These are phyloP conservation scores for Apiosordaria backusii DNA, from an alignment of 495 filamentous ascomycete genomes.

Conservation along the genomic window DNA sequence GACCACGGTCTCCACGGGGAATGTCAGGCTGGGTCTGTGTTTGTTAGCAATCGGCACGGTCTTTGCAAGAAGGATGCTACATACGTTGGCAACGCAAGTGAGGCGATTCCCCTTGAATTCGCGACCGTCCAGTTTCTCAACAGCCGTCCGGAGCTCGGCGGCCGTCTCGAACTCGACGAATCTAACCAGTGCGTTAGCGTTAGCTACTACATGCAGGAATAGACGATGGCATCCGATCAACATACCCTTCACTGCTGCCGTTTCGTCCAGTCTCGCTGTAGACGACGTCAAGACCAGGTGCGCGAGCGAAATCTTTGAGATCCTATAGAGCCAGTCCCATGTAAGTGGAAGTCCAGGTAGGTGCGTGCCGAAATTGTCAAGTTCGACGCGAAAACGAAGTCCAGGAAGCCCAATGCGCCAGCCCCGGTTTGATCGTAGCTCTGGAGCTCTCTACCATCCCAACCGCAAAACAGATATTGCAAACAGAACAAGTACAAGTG, in stretches of 20 bases:
- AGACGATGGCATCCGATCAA: slow-evolving; percentile 18
- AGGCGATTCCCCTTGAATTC: slow-evolving; percentile 89
- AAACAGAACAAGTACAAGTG: slow-evolving; percentile 17
- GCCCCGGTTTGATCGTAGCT: slow-evolving; percentile 10
- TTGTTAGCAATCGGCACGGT: background rate
- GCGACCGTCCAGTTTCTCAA: slow-evolving; percentile 85
- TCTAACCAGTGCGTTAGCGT: slow-evolving; percentile 46
- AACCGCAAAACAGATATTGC: slow-evolving; percentile 5
- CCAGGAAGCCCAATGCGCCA: slow-evolving; percentile 33
- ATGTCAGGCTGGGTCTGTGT: slow-evolving; percentile 57
- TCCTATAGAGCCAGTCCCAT: slow-evolving; percentile 71
- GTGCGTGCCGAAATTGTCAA: slow-evolving; percentile 17
- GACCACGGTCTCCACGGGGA: slow-evolving; percentile 64
- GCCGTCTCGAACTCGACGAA: slow-evolving; percentile 98
- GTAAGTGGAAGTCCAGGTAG: slow-evolving; percentile 51
- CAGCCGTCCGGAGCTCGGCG: slow-evolving; percentile 80
- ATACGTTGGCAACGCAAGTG: slow-evolving; percentile 80
- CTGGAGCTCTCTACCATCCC: slow-evolving; percentile 3
- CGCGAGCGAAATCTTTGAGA: slow-evolving; percentile 98
- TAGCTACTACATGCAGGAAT: slow-evolving; percentile 19
- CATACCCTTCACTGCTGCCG: slow-evolving; percentile 89
- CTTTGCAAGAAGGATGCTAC: slow-evolving; percentile 17
- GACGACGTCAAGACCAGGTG: slow-evolving; percentile 94
- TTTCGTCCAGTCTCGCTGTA: slow-evolving; percentile 96
- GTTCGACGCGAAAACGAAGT: slow-evolving; percentile 42